A percentile compares a stretch with the other conserved stretches of the same genome.
These are phyloP conservation scores for Pseudophaeomoniella oleicola DNA, from an alignment of 2,329 filamentous ascomycete genomes.

Conservation along the genomic window DNA sequence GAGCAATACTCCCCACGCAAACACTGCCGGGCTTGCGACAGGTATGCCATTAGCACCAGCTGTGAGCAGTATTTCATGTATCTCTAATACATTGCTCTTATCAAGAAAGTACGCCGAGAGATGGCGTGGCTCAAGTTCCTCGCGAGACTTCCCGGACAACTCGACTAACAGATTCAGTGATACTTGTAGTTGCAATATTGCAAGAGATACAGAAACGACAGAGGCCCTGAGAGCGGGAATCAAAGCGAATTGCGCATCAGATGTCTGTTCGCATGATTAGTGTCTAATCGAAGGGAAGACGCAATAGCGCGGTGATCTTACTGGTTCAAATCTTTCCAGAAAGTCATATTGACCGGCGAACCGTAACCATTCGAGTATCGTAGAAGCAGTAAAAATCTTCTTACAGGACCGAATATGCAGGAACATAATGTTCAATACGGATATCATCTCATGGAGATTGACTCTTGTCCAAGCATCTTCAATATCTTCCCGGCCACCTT, in stretches of 20 bases:
- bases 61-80: constrained; percentile 56
- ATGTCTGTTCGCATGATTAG: constrained; percentile 6
- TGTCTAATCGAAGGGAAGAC: too few species aligned
- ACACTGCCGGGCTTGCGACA: constrained; percentile 57
- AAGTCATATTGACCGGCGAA: constrained; percentile 56
- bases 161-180: constrained; percentile 15
- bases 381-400: constrained; percentile 40
- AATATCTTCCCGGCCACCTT: constrained; percentile 37
- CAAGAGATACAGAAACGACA: constrained; percentile 54
- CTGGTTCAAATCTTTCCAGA: constrained; percentile 47
- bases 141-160: constrained; percentile 6
- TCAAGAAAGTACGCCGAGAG: constrained; percentile 44
- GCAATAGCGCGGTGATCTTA: too few species aligned
- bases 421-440: constrained; percentile 60
- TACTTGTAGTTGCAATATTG: constrained; percentile 45
- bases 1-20: constrained; percentile 69
- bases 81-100: constrained; percentile 51
- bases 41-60: constrained; percentile 42
- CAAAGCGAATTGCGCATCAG: constrained; percentile 21
- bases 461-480: constrained; percentile 50
- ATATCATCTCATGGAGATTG: constrained; percentile 54
- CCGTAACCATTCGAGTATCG: constrained; percentile 59
- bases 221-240: constrained; percentile 52
- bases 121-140: constrained; percentile 31
- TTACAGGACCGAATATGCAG: constrained; percentile 49